Evolutionary conservation across 2,329 filamentous ascomycete species (phyloP), one percentile per base, ranked within the genome.

Genomic region (Neurospora sp.): DNA sequence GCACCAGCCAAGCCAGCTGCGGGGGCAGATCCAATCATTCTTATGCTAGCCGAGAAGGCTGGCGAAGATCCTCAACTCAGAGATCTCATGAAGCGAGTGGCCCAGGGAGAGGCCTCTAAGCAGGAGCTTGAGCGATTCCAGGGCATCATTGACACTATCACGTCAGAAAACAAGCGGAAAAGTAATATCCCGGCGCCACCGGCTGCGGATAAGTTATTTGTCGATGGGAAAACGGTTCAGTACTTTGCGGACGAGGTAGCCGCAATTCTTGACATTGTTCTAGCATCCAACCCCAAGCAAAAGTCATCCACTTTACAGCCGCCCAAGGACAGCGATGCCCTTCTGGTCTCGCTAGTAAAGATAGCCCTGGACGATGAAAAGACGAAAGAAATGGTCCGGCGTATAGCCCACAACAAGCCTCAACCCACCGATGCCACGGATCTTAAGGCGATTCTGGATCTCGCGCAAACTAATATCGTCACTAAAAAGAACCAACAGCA

Each of bases 11-110:
- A 77, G 43, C 73, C 76, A 10, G 73, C 75, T 4, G 73, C 76
- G 6, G 76, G 78, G n/a, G 81, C 83, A 33, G 92, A 95, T 76
- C 92, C 92, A 0, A 93, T 96, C 62, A 95, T 96, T 70, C 90
- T 93, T 68, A 89, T 91, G 73, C 82, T 96, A 36, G 92, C 92
- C 0, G 90, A 92, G 75, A 88, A 88, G 73, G 92, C 92, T 7
- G 91, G 90, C 0, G 88, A 87, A 36, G 91, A 96, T 76, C 85
- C 89, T 0, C 85, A 90, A 69, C 82, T 96, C 10, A 90, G 93
- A 70, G 89, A 91, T 42, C 82, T 96, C 0, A 96, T 96, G 92
- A 93, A 93, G 78, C 88, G 92, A 68, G 92, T 96, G 0, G 92
- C 92, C 0, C 89, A 90, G 38, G 92, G 92, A 1, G 86, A 90